Evolutionary conservation across 2,329 filamentous ascomycete genomes (phyloP), one percentile per base, ranked within the genome.

Genomic region (Lecanosticta acicola): DNA sequence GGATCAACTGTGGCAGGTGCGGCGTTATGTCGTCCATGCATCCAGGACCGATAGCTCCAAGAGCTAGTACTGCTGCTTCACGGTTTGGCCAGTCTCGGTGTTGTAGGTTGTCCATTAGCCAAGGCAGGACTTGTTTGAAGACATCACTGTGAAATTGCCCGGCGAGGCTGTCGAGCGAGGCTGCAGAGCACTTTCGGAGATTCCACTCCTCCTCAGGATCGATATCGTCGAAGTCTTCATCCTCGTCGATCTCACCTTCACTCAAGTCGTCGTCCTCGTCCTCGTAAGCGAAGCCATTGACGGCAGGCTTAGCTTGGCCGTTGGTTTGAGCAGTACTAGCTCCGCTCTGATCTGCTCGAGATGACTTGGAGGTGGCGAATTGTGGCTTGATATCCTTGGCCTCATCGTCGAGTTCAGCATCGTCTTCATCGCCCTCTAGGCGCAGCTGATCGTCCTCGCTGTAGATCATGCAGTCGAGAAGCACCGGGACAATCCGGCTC

Each of bases 391-490:
- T 87, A 59, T 98, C 93, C 67, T 98, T 81, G 36, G 81, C 81
- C 14, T 85, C 81, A 65, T 98, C 93, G 38, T 98, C 91, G 50
- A 88, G 78, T 13, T 97, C 89, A 35, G 93, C 93, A 38, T 60
- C 59, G 16, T 84, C 87, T 39, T 68, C 67, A 51, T 88, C 88
- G 8, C 83, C 85, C 51, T 90, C 89, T 5, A 97, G 73, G 41
- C 89, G 75, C 26, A 87, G 77, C 57, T 95, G 93, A 55, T 97
- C 93, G 57, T 98, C 93, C 53, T 93, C 87, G 59, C 85, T 87
- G 66, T 97, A 98, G 1, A 97, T 82, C 91, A 98, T 98, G 64
- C 87, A 94, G 55, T 93, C 82, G 5, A 98, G 77, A 41, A 98
- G 72, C 1, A 96, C 85, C 0, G 93, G 93, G 21, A 98, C 84